phyloP scores from a whole-genome alignment of 495 filamentous ascomycete genomes.

The Hapsidospora chrysogenum region DNA sequence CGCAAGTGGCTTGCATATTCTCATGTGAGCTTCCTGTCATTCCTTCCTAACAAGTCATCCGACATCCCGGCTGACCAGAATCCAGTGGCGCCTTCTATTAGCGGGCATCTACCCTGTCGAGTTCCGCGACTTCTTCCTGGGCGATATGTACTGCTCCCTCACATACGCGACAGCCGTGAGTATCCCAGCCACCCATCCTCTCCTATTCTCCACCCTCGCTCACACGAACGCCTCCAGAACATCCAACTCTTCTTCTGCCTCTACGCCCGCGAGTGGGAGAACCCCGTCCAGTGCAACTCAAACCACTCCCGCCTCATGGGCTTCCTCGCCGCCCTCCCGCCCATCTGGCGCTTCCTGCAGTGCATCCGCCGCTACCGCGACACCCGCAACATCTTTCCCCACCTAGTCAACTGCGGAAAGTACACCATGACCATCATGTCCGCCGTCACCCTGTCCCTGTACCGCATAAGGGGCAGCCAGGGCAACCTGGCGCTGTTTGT shows the following conservation, averaged over 20 bases:
- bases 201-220: too few relatives aligned
- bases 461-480: slow-evolving; percentile 49
- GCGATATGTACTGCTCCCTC: slow-evolving; percentile 92
- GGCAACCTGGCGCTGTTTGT: slow-evolving; percentile 52
- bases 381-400: slow-evolving; percentile 75
- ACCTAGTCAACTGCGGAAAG: slow-evolving; percentile 84
- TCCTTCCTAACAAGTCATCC: too few relatives aligned
- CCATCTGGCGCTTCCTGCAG: slow-evolving; percentile 76
- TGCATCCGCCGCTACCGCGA: slow-evolving; percentile 82
- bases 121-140: slow-evolving; percentile 93
- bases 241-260: slow-evolving; percentile 90
- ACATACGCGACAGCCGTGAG: slow-evolving; percentile 79
- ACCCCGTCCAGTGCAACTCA: slow-evolving; percentile 67
- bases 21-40: slow-evolving; percentile 54
- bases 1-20: slow-evolving; percentile 74
- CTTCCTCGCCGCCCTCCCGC: slow-evolving; percentile 71
- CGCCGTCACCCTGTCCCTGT: slow-evolving; percentile 60
- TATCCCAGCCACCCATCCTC: slow-evolving; percentile 4
- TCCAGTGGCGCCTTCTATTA: slow-evolving; percentile 64
- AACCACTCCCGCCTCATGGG: slow-evolving; percentile 69
- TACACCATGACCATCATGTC: slow-evolving; percentile 73
- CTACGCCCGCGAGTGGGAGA: slow-evolving; percentile 57
- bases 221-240: slow-evolving; percentile 33
- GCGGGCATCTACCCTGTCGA: slow-evolving; percentile 86
- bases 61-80: not conserved